phyloP scores from a whole-genome alignment of 176 grass and related monocot genomes.

The Bromus sterilis region DNA sequence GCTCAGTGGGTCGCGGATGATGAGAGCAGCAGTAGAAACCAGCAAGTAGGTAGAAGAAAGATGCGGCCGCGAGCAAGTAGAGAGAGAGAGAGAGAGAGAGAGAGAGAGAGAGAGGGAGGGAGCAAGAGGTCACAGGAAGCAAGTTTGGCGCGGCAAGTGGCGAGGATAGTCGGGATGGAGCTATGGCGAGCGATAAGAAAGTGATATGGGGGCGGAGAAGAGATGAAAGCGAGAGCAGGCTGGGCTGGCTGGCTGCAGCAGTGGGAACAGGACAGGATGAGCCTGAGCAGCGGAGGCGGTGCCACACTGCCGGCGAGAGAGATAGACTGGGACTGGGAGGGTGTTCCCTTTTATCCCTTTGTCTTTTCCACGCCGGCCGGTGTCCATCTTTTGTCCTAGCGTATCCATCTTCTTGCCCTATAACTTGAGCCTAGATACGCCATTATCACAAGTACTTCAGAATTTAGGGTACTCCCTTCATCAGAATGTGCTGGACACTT shows the following conservation, averaged over 20 bases:
- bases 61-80: slow-evolving; percentile 8
- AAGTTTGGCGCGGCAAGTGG: slow-evolving; percentile 3
- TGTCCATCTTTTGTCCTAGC: neutral
- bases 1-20: neutral
- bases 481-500: too few relatives aligned
- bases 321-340: neutral
- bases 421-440: too few relatives aligned
- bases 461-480: too few relatives aligned
- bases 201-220: slow-evolving; percentile 17
- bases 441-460: too few relatives aligned
- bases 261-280: slow-evolving; percentile 22
- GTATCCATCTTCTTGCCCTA: too few relatives aligned
- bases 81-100: too few relatives aligned
- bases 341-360: slow-evolving; percentile 23
- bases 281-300: slow-evolving; percentile 6
- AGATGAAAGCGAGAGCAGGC: neutral
- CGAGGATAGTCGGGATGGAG: slow-evolving; percentile 7
- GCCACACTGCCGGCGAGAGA: slow-evolving; percentile 8
- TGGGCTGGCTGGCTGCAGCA: neutral
- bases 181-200: slow-evolving; percentile 16
- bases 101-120: too few relatives aligned
- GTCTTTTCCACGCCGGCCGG: slow-evolving; percentile 16
- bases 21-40: neutral
- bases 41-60: neutral
- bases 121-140: neutral